Conservation (phyloP, 192 early-diverging fungal genomes). For the Backusella australiensis region DNA sequence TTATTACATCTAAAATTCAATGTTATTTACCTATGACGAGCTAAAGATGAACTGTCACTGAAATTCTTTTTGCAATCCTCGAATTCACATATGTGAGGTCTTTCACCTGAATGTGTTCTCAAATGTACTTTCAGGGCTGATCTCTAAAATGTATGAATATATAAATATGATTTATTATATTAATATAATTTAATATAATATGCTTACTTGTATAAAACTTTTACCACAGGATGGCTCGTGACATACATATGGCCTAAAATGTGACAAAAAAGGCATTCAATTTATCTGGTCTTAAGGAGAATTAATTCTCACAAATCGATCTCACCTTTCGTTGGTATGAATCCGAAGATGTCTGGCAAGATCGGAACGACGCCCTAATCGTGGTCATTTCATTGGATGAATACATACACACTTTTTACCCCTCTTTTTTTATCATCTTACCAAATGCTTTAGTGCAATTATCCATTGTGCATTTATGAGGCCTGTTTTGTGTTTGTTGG, state of each 20-base stretch:
- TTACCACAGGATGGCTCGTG: slow-evolving; percentile 66
- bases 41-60: slow-evolving; percentile 75
- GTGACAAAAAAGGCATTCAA: slow-evolving; percentile 1
- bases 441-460: slow-evolving; percentile 71
- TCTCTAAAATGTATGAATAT: slow-evolving; percentile 41
- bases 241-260: slow-evolving; percentile 66
- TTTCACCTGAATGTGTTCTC: slow-evolving; percentile 76
- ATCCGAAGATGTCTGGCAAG: slow-evolving; percentile 76
- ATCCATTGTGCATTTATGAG: slow-evolving; percentile 57
- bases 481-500: slow-evolving; percentile 45
- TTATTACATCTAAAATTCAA: not conserved
- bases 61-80: slow-evolving; percentile 73
- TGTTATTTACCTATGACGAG: slow-evolving; percentile 61
- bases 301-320: not conserved
- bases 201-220: slow-evolving; percentile 67
- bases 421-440: not conserved
- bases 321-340: slow-evolving; percentile 76
- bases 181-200: not conserved
- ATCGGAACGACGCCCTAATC: slow-evolving; percentile 60
- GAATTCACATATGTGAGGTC: slow-evolving; percentile 69
- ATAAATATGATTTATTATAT: not conserved
- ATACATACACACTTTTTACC: not conserved
- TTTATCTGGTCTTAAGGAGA: not conserved
- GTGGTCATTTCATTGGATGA: not conserved
- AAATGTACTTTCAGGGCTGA: slow-evolving; percentile 80